Base-by-base conservation (phyloP, 139 green algal genomes). In the Chloropicon primus region DNA sequence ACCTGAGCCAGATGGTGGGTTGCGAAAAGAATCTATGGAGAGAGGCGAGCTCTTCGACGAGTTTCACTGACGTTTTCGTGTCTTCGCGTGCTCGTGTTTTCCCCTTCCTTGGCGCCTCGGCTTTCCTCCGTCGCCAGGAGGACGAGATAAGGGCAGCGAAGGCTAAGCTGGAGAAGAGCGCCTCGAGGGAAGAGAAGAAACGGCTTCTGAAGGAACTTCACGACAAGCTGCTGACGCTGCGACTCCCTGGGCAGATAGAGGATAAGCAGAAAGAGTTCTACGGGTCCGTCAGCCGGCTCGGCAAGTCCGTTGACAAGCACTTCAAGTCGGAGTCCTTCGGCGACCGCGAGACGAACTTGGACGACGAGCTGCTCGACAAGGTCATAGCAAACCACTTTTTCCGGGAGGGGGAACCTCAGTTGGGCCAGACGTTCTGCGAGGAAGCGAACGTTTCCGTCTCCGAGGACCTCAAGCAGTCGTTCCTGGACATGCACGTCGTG, bases 321-420 rank as follows among this genome's bases (percentile, higher is more conserved):
- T 91, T 94, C 79, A 81, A 89, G 27, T 54, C 78, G 24, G 93
- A 97, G 75, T 84, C 97, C 1, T 91, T 84, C 79, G 89, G 88
- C 1, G 54, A 81, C 28, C 78, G 84, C 1, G 77, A 87, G 23
- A 17, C 84, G 24, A 53, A 84, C 26, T 72, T 97, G 29, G 85
- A 93, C 74, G 28, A 86, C n/a, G 54, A 62, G 1, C 76, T 80
- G 5, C 72, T 97, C 0, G 87, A 96, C 74, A 74, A 91, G 87
- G 90, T 89, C 53, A 87, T 98, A 3, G 87, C 88, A 1, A 85
- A 97, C 82, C 94, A 98, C 79, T 79, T 97, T 1, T 97, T 90
- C 80, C 86, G 93, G 1, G 85, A 94, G 73, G 94, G 93, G 0
- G 81, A 84, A 10, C 96, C 97, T 78, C 81, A 89, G 23, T 77